A percentile compares a stretch with the other conserved stretches of the same genome.
These are phyloP conservation scores for Diaporthe ilicicola DNA, from an alignment of 2,329 filamentous ascomycete species.

Conservation along the genomic window DNA sequence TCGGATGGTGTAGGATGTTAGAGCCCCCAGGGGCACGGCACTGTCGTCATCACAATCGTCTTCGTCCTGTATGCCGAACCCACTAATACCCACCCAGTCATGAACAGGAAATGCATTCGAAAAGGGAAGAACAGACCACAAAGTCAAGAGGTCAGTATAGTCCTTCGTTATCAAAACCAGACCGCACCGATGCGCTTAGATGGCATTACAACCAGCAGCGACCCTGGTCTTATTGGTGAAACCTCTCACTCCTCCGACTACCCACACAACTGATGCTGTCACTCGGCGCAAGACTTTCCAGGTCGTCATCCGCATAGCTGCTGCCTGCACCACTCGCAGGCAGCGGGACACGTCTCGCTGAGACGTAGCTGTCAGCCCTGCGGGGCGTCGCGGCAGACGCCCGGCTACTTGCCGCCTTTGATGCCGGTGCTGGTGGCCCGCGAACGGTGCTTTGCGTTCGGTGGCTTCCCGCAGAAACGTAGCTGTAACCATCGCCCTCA, in stretches of 20 bases:
- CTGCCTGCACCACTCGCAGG: slow-evolving; percentile 52
- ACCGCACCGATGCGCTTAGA: too few species aligned
- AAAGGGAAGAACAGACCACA: background rate
- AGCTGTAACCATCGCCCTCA: slow-evolving; percentile 50
- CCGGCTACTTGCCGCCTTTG: slow-evolving; percentile 40
- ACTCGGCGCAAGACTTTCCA: slow-evolving; percentile 63
- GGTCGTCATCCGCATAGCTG: slow-evolving; percentile 57
- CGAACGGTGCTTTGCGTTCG: slow-evolving; percentile 48
- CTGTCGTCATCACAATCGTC: background rate
- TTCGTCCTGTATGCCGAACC: slow-evolving; percentile 21
- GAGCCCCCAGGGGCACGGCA: background rate
- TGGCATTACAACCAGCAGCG: too few species aligned
- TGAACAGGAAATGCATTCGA: background rate
- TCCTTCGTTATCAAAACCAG: background rate
- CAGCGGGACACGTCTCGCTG: slow-evolving; percentile 48
- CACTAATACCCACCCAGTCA: slow-evolving; percentile 17
- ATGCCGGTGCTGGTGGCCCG: slow-evolving; percentile 32
- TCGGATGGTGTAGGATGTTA: background rate
- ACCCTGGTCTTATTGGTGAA: slow-evolving; percentile 35
- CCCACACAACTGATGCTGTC: slow-evolving; percentile 72
- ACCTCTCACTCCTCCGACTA: slow-evolving; percentile 44
- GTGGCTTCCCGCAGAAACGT: slow-evolving; percentile 53
- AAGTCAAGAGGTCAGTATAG: background rate
- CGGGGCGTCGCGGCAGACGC: slow-evolving; percentile 36
- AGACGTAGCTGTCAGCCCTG: slow-evolving; percentile 38